Conservation (phyloP, 306 rosid species). For the Myrica gale region DNA sequence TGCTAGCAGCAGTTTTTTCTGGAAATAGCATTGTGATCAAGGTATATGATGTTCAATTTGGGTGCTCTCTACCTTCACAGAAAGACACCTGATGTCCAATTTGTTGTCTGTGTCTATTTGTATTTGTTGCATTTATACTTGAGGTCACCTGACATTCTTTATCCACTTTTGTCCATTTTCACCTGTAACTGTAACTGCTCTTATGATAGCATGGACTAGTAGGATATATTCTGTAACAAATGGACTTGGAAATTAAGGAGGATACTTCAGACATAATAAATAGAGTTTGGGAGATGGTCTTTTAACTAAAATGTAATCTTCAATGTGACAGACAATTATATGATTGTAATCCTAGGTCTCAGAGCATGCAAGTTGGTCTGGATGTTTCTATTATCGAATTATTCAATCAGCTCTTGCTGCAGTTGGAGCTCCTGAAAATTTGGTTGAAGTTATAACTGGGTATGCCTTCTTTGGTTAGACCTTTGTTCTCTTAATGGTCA, state of each 20-base stretch:
- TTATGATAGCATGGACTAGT: constrained; percentile 21
- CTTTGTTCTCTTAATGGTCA: constrained; percentile 10
- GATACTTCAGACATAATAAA: constrained; percentile 10
- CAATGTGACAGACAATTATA: constrained; percentile 29
- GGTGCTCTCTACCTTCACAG: constrained; percentile 11
- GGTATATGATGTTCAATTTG: constrained; percentile 43
- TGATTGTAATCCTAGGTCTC: constrained; percentile 64
- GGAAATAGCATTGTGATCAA: constrained; percentile 86
- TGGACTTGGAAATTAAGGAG: constrained; percentile 15
- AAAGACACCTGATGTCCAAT: not conserved
- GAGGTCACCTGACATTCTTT: not conserved
- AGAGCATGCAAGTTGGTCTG: constrained; percentile 99
- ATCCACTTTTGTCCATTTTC: constrained; percentile 7
- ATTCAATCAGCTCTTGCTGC: constrained; percentile 99
- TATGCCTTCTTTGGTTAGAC: constrained; percentile 34
- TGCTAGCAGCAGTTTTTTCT: constrained; percentile 85
- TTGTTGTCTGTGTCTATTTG: not conserved
- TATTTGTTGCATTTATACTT: not conserved
- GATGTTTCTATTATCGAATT: constrained; percentile 88
- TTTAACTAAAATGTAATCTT: constrained; percentile 19
- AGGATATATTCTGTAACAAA: not conserved
- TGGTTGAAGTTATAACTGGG: constrained; percentile 95
- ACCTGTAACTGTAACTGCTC: not conserved
- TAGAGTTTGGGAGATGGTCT: not conserved
- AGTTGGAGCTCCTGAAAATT: constrained; percentile 95